These are phyloP conservation scores for Neurospora africana DNA, from an alignment of 495 filamentous ascomycete genomes.

Conservation along the genomic window DNA sequence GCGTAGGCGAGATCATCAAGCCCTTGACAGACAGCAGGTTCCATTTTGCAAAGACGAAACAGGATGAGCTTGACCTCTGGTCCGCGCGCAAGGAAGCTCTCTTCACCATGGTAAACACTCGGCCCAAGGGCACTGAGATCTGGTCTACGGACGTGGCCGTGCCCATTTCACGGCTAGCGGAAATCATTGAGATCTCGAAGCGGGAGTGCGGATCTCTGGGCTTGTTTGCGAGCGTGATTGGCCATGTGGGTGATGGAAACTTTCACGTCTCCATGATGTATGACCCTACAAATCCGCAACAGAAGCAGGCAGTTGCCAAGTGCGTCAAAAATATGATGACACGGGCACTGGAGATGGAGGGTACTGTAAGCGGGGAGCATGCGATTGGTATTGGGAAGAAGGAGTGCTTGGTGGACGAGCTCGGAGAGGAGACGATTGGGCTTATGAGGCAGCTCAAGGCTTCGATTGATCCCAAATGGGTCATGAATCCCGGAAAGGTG, in stretches of 20 bases:
- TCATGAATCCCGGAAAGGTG: slow-evolving; percentile 30
- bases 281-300: slow-evolving; percentile 11
- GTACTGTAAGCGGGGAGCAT: slow-evolving; percentile 29
- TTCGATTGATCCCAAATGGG: slow-evolving; percentile 22
- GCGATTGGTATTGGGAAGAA: slow-evolving; percentile 29
- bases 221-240: slow-evolving; percentile 59
- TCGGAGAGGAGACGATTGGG: slow-evolving; percentile 19
- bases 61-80: slow-evolving; percentile 55
- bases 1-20: slow-evolving; percentile 32
- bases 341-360: slow-evolving; percentile 26
- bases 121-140: slow-evolving; percentile 42
- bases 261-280: slow-evolving; percentile 28
- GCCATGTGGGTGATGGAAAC: slow-evolving; percentile 53
- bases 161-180: slow-evolving; percentile 54
- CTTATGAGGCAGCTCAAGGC: slow-evolving; percentile 24
- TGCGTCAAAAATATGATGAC: slow-evolving; percentile 23
- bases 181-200: slow-evolving; percentile 60
- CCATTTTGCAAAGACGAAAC: slow-evolving; percentile 47
- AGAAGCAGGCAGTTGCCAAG: slow-evolving; percentile 12
- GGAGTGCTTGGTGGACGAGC: slow-evolving; percentile 19
- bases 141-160: slow-evolving; percentile 67
- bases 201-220: slow-evolving; percentile 49
- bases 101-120: slow-evolving; percentile 44
- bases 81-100: slow-evolving; percentile 56
- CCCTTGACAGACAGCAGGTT: slow-evolving; percentile 38